Evolutionary conservation across 2,329 filamentous ascomycete genomes (phyloP), one percentile per base, ranked within the genome.

Genomic region (Zymoseptoria ardabiliae): DNA sequence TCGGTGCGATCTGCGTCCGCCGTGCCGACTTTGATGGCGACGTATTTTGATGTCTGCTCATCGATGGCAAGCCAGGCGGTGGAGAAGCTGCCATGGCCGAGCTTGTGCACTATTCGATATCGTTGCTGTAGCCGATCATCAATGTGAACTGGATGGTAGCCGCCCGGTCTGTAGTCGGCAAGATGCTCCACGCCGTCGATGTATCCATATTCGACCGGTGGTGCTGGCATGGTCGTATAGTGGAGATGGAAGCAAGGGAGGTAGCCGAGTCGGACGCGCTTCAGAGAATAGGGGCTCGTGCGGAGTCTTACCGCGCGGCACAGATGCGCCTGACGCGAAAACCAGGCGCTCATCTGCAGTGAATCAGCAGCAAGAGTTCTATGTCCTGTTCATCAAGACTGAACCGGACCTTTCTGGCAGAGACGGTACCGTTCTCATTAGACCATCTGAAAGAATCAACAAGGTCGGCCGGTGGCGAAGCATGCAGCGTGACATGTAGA

Each of bases 41-140:
- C 57, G n/a, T 51, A 56, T n/a, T 21, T n/a, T 20, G 28, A 35
- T 11, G 23, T 51, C 8, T 28, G 11, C 23, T 56, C 21, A 23
- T 59, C 53, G 17, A 19, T 20, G 22, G 57, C 57, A 74, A 75
- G 58, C 71, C 71, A 11, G 70, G 50, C 53, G 70, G 64, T 73
- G 74, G 58, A 75, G 69, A 53, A 75, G 4, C 68, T 68, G 58
- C 71, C 72, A 63, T 64, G 69, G 30, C 70, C 72, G 54, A 75
- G 53, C 62, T 75, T 75, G 61, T 73, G 70, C 3, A 73, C 55
- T 22, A 76, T 61, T 55, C 67, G 69, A 54, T 75, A 75, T 53
- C 71, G 65, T 17, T 62, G 55, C 69, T 63, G 13, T 2, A 45
- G 35, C 2, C 35, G 35, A 13, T 45, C 35, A 20, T 69, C 71